These are phyloP conservation scores for Hortiboletus rubellus DNA, from an alignment of 1,284 basidiomycete genomes.

Conservation along the genomic window DNA sequence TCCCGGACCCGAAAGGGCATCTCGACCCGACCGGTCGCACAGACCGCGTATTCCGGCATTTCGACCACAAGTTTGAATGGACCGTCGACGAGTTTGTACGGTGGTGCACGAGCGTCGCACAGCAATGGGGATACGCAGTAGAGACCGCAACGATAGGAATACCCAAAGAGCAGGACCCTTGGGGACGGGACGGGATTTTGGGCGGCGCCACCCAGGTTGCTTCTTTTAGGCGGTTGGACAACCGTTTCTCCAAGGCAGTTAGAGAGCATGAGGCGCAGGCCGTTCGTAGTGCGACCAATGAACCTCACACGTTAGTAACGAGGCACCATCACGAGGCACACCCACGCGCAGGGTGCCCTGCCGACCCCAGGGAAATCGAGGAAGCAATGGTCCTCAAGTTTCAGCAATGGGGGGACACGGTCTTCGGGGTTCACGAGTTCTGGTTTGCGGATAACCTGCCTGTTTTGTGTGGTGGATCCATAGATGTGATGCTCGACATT, in stretches of 20 bases:
- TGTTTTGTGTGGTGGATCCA: constrained; percentile 66
- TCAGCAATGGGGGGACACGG: constrained; percentile 49
- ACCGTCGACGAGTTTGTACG: constrained; percentile 73
- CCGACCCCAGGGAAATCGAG: constrained; percentile 49
- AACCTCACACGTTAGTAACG: constrained; percentile 51
- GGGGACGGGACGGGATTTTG: constrained; percentile 62
- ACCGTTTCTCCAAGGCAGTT: constrained; percentile 26
- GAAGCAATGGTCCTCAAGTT: constrained; percentile 53
- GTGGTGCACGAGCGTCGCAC: constrained; percentile 68
- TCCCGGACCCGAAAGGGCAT: constrained; percentile 53
- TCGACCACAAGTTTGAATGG: constrained; percentile 95
- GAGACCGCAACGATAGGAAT: constrained; percentile 57
- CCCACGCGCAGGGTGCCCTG: constrained; percentile 43
- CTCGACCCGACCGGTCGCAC: constrained; percentile 78
- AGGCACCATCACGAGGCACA: constrained; percentile 55
- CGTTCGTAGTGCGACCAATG: constrained; percentile 34
- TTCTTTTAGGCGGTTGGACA: constrained; percentile 56
- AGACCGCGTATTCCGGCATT: constrained; percentile 71
- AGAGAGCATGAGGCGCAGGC: constrained; percentile 41
- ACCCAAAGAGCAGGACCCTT: constrained; percentile 59
- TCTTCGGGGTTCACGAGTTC: constrained; percentile 60
- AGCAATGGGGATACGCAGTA: constrained; percentile 75
- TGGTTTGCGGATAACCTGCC: constrained; percentile 67
- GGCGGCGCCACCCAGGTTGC: constrained; percentile 77
- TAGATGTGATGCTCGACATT: constrained; percentile 55